phyloP scores from a whole-genome alignment of 73 alveolate species.

The Effrenium voratum region DNA sequence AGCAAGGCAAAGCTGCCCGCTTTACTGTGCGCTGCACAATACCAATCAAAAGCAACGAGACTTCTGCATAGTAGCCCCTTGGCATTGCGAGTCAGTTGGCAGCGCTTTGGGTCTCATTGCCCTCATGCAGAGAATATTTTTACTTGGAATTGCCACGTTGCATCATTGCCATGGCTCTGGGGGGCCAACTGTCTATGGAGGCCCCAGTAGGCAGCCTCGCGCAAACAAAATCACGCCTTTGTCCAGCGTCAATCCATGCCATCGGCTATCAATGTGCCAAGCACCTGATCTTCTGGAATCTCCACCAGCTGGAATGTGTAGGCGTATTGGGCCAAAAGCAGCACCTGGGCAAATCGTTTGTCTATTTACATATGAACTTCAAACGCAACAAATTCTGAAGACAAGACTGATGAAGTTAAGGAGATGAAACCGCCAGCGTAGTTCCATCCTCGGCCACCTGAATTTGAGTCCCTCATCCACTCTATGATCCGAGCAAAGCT shows the following conservation, averaged over 20 bases:
- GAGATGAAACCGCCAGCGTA: conserved; percentile 83
- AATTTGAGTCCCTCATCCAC: neutral
- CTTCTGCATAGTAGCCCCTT: conserved; percentile 83
- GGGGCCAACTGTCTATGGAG: conserved; percentile 41
- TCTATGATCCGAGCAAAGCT: neutral
- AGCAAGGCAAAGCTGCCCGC: conserved; percentile 12
- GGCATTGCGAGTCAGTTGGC: neutral
- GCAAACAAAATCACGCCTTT: neutral
- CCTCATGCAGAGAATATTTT: neutral
- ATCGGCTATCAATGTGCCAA: neutral
- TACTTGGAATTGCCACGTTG: neutral
- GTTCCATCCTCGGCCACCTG: conserved; percentile 92
- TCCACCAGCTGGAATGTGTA: conserved; percentile 57
- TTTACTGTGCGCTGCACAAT: conserved; percentile 72
- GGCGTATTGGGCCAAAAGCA: conserved; percentile 51
- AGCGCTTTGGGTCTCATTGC: neutral
- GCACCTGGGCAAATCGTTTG: neutral
- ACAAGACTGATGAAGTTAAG: conserved; percentile 46
- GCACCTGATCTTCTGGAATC: conserved; percentile 5
- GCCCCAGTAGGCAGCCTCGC: conserved; percentile 66
- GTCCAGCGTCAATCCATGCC: neutral
- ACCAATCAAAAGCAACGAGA: conserved; percentile 54
- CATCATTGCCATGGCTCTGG: neutral
- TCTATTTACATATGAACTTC: neutral
- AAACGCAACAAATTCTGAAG: neutral